Percentiles rank a stretch among this genome's conserved stretches.
phyloP scores from a whole-genome alignment of 2,329 filamentous ascomycete genomes.

The Nothomitra cinnamomea region DNA sequence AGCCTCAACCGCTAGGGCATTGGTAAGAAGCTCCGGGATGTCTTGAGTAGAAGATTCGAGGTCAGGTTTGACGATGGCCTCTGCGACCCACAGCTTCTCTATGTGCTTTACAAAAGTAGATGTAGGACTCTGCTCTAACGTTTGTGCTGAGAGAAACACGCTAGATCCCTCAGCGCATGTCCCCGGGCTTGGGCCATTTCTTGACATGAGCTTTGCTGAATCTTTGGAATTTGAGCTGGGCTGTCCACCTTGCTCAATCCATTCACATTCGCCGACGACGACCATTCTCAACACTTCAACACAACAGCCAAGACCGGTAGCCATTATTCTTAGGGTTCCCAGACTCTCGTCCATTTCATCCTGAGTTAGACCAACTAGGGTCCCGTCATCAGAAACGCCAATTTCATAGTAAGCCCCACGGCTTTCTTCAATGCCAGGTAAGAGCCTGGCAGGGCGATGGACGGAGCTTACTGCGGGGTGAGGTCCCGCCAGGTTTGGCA shows the following conservation, averaged over 20 bases:
- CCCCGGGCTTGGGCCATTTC: no score
- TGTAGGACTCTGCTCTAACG: conserved; percentile 12
- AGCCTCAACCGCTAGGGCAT: background rate
- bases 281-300: conserved; percentile 71
- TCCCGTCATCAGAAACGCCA: conserved; percentile 87
- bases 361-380: conserved; percentile 68
- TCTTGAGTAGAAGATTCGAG: conserved; percentile 17
- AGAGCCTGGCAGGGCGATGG: conserved; percentile 34
- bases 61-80: conserved; percentile 72
- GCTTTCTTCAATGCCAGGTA: conserved; percentile 76
- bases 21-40: background rate
- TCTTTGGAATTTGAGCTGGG: conserved; percentile 7
- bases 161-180: background rate
- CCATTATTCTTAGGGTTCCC: conserved; percentile 73
- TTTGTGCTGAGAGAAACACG: conserved; percentile 8
- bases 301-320: conserved; percentile 73
- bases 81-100: conserved; percentile 66
- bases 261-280: conserved; percentile 71
- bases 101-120: conserved; percentile 13
- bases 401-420: conserved; percentile 92
- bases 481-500: conserved; percentile 31
- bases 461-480: conserved; percentile 40
- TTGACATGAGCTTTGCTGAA: background rate
- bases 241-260: conserved; percentile 31
- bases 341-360: conserved; percentile 91